These are phyloP conservation scores for Aspergillus ochraceoroseus DNA, from an alignment of 2,329 filamentous ascomycete genomes.

Conservation along the genomic window DNA sequence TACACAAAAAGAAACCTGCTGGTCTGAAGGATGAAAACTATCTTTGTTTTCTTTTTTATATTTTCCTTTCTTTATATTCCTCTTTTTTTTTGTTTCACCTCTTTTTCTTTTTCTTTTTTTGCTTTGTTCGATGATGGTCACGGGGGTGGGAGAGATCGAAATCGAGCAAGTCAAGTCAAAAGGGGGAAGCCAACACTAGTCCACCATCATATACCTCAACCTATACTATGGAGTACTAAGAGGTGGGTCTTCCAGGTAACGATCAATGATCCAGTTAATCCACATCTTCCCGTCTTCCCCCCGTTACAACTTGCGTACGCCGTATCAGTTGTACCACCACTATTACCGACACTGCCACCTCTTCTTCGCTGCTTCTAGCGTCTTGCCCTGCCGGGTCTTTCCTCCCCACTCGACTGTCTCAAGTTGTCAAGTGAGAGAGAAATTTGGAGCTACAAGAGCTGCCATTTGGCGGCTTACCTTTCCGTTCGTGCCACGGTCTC, in stretches of 20 bases:
- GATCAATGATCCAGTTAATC: slow-evolving; percentile 19
- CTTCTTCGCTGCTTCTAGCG: slow-evolving; percentile 26
- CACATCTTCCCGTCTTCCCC: slow-evolving; percentile 19
- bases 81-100: slow-evolving; percentile 8
- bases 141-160: slow-evolving; percentile 14
- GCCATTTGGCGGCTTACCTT: slow-evolving; percentile 5
- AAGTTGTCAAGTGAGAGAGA: no score
- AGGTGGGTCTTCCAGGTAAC: slow-evolving; percentile 16
- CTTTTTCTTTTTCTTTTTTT: slow-evolving; percentile 7
- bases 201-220: no score
- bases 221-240: no score
- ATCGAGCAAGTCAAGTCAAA: no score
- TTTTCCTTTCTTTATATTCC: no score
- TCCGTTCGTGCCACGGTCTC: slow-evolving; percentile 11
- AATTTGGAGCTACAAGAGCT: slow-evolving; percentile 1
- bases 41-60: slow-evolving; percentile 3
- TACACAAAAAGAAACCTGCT: background rate
- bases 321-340: no score
- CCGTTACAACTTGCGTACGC: slow-evolving; percentile 16
- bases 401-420: slow-evolving; percentile 12
- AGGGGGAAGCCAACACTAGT: slow-evolving; percentile 16
- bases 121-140: slow-evolving; percentile 10
- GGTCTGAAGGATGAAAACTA: slow-evolving; percentile 2
- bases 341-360: no score
- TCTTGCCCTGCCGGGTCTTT: slow-evolving; percentile 14